phyloP scores from a whole-genome alignment of 768 basidiomycete genomes.

The Mycena latifolia region DNA sequence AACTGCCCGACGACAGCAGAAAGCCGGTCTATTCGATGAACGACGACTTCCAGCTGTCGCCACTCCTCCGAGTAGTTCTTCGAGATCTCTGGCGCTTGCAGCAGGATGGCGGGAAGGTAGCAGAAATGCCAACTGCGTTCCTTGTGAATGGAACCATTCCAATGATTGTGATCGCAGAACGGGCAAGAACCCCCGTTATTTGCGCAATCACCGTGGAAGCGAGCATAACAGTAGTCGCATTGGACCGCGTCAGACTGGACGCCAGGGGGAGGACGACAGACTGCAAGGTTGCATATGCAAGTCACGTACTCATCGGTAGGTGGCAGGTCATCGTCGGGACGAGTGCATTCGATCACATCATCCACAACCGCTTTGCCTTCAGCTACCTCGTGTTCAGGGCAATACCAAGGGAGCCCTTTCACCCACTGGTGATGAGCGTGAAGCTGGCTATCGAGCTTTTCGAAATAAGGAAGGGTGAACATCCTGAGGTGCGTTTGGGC shows the following conservation, averaged over 20 bases:
- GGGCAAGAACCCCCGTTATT: constrained; percentile 92
- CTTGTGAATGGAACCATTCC: constrained; percentile 89
- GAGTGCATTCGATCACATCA: constrained; percentile 81
- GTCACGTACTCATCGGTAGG: constrained; percentile 87
- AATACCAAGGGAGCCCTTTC: constrained; percentile 84
- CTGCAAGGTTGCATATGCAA: constrained; percentile 83
- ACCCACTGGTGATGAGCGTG: constrained; percentile 78
- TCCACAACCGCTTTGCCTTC: constrained; percentile 77
- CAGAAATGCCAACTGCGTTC: constrained; percentile 88
- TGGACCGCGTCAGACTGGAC: constrained; percentile 86
- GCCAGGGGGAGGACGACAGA: constrained; percentile 84
- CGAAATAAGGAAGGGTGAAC: constrained; percentile 80
- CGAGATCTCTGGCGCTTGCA: constrained; percentile 82
- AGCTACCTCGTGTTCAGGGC: constrained; percentile 70
- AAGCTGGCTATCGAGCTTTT: constrained; percentile 78
- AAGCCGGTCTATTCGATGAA: constrained; percentile 83
- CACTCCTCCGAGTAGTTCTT: constrained; percentile 85
- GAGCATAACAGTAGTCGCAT: constrained; percentile 89
- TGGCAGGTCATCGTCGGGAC: constrained; percentile 83
- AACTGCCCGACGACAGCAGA: constrained; percentile 85
- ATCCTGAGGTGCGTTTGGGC: constrained; percentile 78
- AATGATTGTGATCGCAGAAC: constrained; percentile 92
- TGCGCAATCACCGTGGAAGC: constrained; percentile 89
- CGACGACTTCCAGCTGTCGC: constrained; percentile 83
- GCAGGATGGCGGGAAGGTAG: constrained; percentile 77